phyloP scores from a whole-genome alignment of 1,284 basidiomycete genomes.

The Singerocomus rubriflavus region DNA sequence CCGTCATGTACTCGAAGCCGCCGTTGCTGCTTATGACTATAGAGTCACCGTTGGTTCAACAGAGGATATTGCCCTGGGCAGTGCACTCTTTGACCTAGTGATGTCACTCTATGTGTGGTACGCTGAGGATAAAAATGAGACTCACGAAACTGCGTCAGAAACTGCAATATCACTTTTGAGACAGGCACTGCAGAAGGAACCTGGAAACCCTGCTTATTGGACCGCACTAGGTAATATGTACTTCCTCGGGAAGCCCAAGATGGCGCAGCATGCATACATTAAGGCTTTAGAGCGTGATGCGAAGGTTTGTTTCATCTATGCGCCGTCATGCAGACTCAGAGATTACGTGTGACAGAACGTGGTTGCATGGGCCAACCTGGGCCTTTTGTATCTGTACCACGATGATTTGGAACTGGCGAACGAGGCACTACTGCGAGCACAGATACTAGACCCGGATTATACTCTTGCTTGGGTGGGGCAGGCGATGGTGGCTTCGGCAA shows the following conservation, averaged over 20 bases:
- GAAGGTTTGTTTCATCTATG: constrained; percentile 50
- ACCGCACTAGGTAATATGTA: constrained; percentile 73
- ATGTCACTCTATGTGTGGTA: constrained; percentile 60
- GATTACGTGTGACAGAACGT: constrained; percentile 53
- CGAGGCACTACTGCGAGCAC: constrained; percentile 84
- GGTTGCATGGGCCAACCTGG: constrained; percentile 84
- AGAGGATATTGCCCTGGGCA: constrained; percentile 54
- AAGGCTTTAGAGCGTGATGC: constrained; percentile 82
- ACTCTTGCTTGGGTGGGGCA: constrained; percentile 93
- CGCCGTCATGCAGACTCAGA: constrained; percentile 2
- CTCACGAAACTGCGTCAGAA: constrained; percentile 39
- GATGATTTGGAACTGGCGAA: constrained; percentile 83
- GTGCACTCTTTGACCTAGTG: constrained; percentile 79
- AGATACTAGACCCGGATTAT: constrained; percentile 90
- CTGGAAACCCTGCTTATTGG: constrained; percentile 81
- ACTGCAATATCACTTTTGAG: constrained; percentile 66
- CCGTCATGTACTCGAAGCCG: constrained; percentile 49
- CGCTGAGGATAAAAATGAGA: constrained; percentile 31
- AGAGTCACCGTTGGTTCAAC: constrained; percentile 67
- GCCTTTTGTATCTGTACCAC: constrained; percentile 85
- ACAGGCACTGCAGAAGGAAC: constrained; percentile 74
- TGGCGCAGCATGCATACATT: constrained; percentile 91
- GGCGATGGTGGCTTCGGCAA: constrained; percentile 73
- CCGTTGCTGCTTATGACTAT: constrained; percentile 71
- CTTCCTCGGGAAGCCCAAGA: constrained; percentile 64